A percentile compares a stretch with the other conserved stretches of the same genome.
phyloP scores from a whole-genome alignment of 1,284 basidiomycete species.

The Rhodotorula sp. region DNA sequence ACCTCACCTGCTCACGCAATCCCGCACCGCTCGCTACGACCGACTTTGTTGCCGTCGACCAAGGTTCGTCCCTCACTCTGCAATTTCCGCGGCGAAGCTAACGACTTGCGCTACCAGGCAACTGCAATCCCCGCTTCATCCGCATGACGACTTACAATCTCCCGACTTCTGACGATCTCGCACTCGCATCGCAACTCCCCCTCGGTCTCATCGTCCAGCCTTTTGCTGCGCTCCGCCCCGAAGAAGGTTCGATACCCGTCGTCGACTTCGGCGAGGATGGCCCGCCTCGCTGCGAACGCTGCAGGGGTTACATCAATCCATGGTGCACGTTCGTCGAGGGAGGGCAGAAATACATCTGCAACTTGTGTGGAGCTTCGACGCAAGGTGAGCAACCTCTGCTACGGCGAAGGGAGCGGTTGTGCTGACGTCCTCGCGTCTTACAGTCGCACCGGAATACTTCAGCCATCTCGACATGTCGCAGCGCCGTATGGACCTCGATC shows the following conservation, averaged over 20 bases:
- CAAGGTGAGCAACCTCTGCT: constrained; percentile 59
- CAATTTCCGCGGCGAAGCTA: neutral
- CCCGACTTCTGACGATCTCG: constrained; percentile 75
- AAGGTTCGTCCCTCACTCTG: constrained; percentile 60
- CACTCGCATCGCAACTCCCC: constrained; percentile 78
- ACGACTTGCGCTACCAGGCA: constrained; percentile 53
- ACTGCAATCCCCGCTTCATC: constrained; percentile 66
- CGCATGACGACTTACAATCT: constrained; percentile 68
- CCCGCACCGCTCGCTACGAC: constrained; percentile 78
- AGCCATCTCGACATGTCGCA: constrained; percentile 77
- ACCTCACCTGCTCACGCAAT: constrained; percentile 70
- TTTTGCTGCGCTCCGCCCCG: constrained; percentile 70
- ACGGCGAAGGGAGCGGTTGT: neutral
- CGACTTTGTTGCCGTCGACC: constrained; percentile 85
- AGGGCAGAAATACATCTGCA: constrained; percentile 87
- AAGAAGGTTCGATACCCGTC: constrained; percentile 75
- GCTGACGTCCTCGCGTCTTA: neutral
- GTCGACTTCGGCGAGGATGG: constrained; percentile 64
- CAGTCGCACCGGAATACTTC: constrained; percentile 80
- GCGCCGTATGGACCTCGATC: constrained; percentile 74
- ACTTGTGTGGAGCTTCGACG: constrained; percentile 79
- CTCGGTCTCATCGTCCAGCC: constrained; percentile 85
- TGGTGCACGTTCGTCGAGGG: constrained; percentile 87
- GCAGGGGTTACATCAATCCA: constrained; percentile 90
- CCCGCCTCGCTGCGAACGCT: constrained; percentile 80